Base-by-base conservation (phyloP, 768 basidiomycete genomes). In the Mycena belliarum region DNA sequence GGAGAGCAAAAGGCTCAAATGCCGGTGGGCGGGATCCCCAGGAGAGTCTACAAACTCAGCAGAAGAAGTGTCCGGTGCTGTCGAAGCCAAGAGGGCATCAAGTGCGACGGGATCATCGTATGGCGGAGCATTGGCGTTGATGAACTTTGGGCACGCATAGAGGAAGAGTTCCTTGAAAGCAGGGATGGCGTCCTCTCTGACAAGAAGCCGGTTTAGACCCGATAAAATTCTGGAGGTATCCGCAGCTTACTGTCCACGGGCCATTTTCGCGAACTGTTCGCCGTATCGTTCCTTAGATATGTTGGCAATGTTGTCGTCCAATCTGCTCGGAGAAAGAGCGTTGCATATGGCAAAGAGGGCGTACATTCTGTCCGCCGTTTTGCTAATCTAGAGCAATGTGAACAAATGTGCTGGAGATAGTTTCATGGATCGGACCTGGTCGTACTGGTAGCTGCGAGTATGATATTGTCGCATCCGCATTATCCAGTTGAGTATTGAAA, bases 291-390 rank as follows among this genome's bases (percentile, higher is more conserved):
- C 96, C 70, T 93, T 93, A 38, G 94, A 91, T 52, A 87, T 88
- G 70, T 93, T 89, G 73, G 93, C 88, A 68, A 96, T 95, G 69
- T 93, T 94, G 70, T 97, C 95, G 67, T 98, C 96, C 60, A 96
- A 76, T 55, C 95, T 82, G 54, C 89, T 95, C 2, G 97, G 95
- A 4, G 95, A 94, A 10, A 98, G 82, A 1, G 92, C 89, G 64
- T 93, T 90, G 76, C 94, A 96, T 58, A 99, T 86, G 8, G 95
- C 93, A 61, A 98, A 91, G 29, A 99, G 74, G 6, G 95, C 95
- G 67, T 98, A 96, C 95, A 98, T 99, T 44, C 97, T 80, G 69
- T 99, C 97, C 4, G 93, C 95, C 18, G 91, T 95, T 80, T 98
- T 98, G 77, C 89, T 94, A 74, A 99, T 97, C 91, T 93, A 8